Evolutionary conservation across 805 yeast species (phyloP), one percentile per base, ranked within the genome.

Genomic region (Kodamaea sagamina): DNA sequence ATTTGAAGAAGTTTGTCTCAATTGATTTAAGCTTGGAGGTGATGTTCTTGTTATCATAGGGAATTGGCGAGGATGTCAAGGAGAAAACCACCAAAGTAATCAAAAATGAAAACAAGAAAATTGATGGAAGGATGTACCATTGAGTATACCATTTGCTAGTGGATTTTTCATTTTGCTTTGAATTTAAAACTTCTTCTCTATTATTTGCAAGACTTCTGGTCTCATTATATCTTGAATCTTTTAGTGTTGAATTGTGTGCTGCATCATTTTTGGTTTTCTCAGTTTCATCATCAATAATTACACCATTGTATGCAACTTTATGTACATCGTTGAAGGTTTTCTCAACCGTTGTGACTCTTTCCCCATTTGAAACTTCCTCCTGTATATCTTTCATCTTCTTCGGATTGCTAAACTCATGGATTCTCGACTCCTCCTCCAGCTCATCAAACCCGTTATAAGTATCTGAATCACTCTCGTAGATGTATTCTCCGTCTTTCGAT

Each of bases 381-480:
- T 43, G 4, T 19, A 24, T 8, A 24, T 34, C 38, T 25, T 25
- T n/a, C n/a, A n/a, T n/a, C n/a, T n/a, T 32, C 22, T 12, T 37
- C 22, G 25, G 24, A 7, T 7, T 10, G 34, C 45, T 19, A 4
- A 29, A 12, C 16, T 35, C 40, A 7, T 13, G 21, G 5, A n/a
- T 22, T 26, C 26, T 46, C 40, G 26, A 39, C 19, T 18, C 41
- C 22, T 39, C 36, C 15, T 39, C 28, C 21, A 46, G 47, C 16
- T 37, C 38, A 34, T 46, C 46, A 13, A 32, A 32, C 26, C 54
- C 61, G 27, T 44, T 39, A 19, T 43, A 41, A 17, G 46, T 43
- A n/a, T 42, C 46, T 8, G 46, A 44, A 15, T 29, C 34, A 17
- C 34, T 29, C 6, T 13, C 8, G 7, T 29, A 27, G n/a, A 11